phyloP scores from a whole-genome alignment of 257 asterid species.

The Hygrophila difformis region DNA sequence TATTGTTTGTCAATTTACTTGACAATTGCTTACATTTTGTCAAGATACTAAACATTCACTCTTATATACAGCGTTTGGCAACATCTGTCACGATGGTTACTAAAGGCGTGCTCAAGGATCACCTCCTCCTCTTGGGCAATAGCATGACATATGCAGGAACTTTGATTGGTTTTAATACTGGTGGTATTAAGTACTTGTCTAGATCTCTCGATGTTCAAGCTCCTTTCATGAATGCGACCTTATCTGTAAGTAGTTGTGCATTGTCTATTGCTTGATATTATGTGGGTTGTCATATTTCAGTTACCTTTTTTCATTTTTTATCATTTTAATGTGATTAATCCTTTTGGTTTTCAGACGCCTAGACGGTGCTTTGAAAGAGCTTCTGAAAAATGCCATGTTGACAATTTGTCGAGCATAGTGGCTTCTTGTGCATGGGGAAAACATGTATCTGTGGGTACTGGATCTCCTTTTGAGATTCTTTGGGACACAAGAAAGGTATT shows the following conservation, averaged over 20 bases:
- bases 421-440: conserved; percentile 99
- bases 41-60: no score
- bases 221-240: conserved; percentile 87
- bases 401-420: conserved; percentile 75
- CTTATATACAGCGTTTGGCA: conserved; percentile 63
- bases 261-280: conserved; percentile 1
- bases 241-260: conserved; percentile 51
- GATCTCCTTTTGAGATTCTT: conserved; percentile 83
- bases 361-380: conserved; percentile 91
- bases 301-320: conserved; percentile 14
- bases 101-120: conserved; percentile 95
- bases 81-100: conserved; percentile 95
- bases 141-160: conserved; percentile 95
- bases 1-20: neutral
- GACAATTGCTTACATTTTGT: neutral
- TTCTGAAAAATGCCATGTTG: conserved; percentile 90
- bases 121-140: conserved; percentile 80
- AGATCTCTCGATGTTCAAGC: conserved; percentile 70
- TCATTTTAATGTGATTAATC: neutral
- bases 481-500: conserved; percentile 80
- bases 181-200: conserved; percentile 84
- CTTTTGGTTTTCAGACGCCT: conserved; percentile 64
- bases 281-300: no score
- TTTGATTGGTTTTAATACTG: conserved; percentile 80
- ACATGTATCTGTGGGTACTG: conserved; percentile 89